Conservation (phyloP, 2,329 filamentous ascomycete species). For the Xylariales sp. region DNA sequence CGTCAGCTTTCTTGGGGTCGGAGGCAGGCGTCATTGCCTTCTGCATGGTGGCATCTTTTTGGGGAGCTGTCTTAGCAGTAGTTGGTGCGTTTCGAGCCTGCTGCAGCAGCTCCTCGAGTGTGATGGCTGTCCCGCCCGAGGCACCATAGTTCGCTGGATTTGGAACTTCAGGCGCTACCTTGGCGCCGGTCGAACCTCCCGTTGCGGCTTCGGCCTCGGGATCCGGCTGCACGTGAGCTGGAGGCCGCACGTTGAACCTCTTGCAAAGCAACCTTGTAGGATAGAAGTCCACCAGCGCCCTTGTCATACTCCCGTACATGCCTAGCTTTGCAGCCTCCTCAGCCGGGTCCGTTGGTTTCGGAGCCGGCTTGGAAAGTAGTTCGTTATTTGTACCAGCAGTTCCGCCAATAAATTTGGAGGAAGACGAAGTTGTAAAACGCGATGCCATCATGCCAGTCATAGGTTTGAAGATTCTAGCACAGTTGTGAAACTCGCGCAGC, state of each 20-base stretch:
- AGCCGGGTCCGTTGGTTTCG: constrained; percentile 68
- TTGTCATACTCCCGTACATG: constrained; percentile 89
- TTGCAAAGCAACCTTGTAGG: constrained; percentile 88
- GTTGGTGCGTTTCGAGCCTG: constrained; percentile 17
- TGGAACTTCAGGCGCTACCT: constrained; percentile 2
- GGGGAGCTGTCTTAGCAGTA: background rate
- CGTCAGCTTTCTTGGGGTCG: constrained; percentile 26
- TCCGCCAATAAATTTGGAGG: constrained; percentile 28
- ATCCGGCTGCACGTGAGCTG: constrained; percentile 60
- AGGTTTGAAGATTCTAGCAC: constrained; percentile 75
- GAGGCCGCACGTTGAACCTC: constrained; percentile 81
- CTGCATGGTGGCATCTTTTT: background rate
- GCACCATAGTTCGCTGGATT: background rate
- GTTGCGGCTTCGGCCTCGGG: constrained; percentile 27
- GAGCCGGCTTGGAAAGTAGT: constrained; percentile 38
- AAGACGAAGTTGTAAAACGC: constrained; percentile 69
- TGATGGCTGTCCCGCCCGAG: constrained; percentile 18
- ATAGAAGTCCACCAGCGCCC: constrained; percentile 66
- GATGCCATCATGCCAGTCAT: constrained; percentile 91
- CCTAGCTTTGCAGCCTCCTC: constrained; percentile 82
- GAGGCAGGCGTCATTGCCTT: background rate
- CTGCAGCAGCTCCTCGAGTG: constrained; percentile 26
- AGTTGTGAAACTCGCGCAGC: constrained; percentile 66
- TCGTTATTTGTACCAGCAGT: constrained; percentile 16
- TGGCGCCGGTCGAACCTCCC: constrained; percentile 6